Conservation (phyloP, 495 filamentous ascomycete species). For the Haplographium delicatum region DNA sequence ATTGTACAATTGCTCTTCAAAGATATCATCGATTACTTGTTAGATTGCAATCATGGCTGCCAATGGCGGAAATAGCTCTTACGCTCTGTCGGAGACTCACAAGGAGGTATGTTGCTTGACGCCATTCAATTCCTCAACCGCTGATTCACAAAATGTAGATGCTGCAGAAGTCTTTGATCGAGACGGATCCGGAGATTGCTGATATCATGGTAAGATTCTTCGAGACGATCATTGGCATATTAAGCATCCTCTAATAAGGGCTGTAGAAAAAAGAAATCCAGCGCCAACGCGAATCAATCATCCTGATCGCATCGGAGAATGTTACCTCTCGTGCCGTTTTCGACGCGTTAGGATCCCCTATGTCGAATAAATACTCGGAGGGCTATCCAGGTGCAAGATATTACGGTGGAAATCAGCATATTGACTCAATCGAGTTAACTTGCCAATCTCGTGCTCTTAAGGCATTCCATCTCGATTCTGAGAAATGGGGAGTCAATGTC, state of each 20-base stretch:
- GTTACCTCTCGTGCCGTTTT: conserved; percentile 85
- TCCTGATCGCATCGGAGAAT: conserved; percentile 94
- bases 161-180: conserved; percentile 80
- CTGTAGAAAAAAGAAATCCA: conserved; percentile 83
- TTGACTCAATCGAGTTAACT: conserved; percentile 89
- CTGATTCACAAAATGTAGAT: conserved; percentile 64
- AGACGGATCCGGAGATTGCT: conserved; percentile 86
- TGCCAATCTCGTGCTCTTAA: conserved; percentile 94
- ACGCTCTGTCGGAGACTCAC: conserved; percentile 86
- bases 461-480: conserved; percentile 79
- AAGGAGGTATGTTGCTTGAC: conserved; percentile 61
- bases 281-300: conserved; percentile 96
- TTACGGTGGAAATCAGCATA: conserved; percentile 99
- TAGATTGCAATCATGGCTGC: conserved; percentile 20
- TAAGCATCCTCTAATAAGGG: not conserved
- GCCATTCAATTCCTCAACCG: not conserved
- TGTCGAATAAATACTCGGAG: conserved; percentile 99
- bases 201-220: conserved; percentile 90
- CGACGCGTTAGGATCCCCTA: conserved; percentile 82
- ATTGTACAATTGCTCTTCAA: too few species aligned
- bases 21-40: too few species aligned
- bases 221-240: not conserved
- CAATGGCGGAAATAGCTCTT: conserved; percentile 37
- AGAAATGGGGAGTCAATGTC: conserved; percentile 98
- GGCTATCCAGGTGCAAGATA: conserved; percentile 97